These are phyloP conservation scores for Chrysanthemum makinoi DNA, from an alignment of 129 eudicot species.

Conservation along the genomic window DNA sequence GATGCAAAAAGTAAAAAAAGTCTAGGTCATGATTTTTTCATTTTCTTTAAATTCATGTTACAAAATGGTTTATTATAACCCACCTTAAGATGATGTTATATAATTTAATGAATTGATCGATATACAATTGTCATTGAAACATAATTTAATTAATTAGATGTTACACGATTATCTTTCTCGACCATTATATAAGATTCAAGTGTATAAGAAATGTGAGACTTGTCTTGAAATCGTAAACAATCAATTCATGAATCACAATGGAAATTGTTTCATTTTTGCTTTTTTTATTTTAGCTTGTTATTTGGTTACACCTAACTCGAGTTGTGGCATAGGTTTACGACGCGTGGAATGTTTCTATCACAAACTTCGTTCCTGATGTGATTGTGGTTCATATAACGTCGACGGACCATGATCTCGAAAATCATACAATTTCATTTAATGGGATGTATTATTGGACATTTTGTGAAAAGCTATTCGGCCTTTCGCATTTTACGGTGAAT, in stretches of 20 bases:
- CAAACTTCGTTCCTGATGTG: background rate
- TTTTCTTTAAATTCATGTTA: too few species aligned
- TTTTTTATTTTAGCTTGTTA: background rate
- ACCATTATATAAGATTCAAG: too few species aligned
- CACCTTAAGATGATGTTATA: too few species aligned
- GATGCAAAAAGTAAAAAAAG: too few species aligned
- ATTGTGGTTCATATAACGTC: conserved; percentile 19
- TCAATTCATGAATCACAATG: background rate
- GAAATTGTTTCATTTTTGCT: background rate
- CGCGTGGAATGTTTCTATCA: conserved; percentile 8
- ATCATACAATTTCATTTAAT: conserved; percentile 3
- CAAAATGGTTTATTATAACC: too few species aligned
- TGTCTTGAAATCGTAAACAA: background rate
- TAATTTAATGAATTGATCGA: too few species aligned
- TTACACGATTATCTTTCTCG: too few species aligned
- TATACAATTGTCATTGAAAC: too few species aligned
- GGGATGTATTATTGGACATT: background rate
- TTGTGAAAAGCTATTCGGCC: background rate
- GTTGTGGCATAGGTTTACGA: background rate
- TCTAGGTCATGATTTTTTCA: too few species aligned
- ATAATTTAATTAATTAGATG: too few species aligned
- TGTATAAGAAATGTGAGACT: background rate
- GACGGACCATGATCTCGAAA: conserved; percentile 21
- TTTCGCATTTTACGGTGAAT: background rate
- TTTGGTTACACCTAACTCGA: background rate